phyloP scores from a whole-genome alignment of 2,329 filamentous ascomycete genomes.

The Exophiala bonariae region DNA sequence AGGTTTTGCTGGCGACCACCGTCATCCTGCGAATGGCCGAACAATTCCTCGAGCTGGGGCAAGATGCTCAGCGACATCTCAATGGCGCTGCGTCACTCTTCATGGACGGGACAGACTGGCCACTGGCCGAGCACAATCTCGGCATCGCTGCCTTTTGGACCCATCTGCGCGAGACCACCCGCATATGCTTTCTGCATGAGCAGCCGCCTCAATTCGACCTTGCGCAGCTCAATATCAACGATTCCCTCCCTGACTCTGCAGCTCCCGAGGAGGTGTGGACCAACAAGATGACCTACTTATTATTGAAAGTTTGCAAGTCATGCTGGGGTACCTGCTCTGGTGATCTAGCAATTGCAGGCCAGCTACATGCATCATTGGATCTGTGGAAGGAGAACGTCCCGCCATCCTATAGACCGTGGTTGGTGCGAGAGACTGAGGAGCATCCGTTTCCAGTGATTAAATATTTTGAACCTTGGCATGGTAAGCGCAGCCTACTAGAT shows the following conservation, averaged over 20 bases:
- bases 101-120: background rate
- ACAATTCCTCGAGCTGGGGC: conserved; percentile 9
- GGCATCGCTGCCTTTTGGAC: conserved; percentile 15
- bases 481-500: no score
- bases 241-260: background rate
- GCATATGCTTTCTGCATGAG: conserved; percentile 11
- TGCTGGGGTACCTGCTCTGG: background rate
- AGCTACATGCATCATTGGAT: no score
- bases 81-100: conserved; percentile 8
- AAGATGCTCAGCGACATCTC: conserved; percentile 9
- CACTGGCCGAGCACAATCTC: no score
- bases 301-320: conserved; percentile 1
- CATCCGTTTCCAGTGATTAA: no score
- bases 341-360: background rate
- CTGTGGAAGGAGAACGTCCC: no score
- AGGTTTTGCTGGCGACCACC: background rate
- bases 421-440: no score
- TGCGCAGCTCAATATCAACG: background rate
- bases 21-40: conserved; percentile 10
- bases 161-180: conserved; percentile 8
- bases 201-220: conserved; percentile 9
- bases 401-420: no score
- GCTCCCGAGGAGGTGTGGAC: conserved; percentile 11
- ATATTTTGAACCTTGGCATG: no score
- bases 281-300: conserved; percentile 4